Evolutionary conservation across 495 filamentous ascomycete genomes (phyloP), one percentile per base, ranked within the genome.

Genomic region (Penicillium samsonianum): DNA sequence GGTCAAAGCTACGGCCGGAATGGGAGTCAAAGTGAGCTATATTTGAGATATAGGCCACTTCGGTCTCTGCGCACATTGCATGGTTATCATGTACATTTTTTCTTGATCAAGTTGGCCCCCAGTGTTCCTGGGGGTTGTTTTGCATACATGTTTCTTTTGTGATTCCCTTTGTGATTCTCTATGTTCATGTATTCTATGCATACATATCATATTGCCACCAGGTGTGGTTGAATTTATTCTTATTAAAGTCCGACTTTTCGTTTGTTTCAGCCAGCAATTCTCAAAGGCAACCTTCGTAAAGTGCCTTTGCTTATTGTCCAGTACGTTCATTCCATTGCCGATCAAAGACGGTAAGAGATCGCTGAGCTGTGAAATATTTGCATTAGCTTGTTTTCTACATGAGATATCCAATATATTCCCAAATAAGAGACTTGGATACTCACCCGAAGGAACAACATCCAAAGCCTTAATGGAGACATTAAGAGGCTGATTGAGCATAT

Each of bases 21-120:
- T 98, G 93, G 94, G 95, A 1, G 90, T 96, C 50, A 98, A 97
- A 76, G 92, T 98, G 64, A 95, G 87, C 73, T 98, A 98, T 78
- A 94, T 98, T 53, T 96, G 59, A 70, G 55, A 61, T 61, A 59
- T 63, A 53, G 5, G 20, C 31, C 25, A 28, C 26, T 22, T 56
- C 16, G 53, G 23, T 35, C 38, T 60, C 30, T 16, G 22, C 25
- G 23, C 38, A 57, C 50, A 31, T 52, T 61, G 41, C 54, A 60
- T 61, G 49, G 46, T 51, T 52, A 44, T 52, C 35, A 47, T 64
- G 54, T 69, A 56, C 35, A 67, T 62, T 51, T 53, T 30, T 57
- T 61, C 46, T 50, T 57, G 23, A 31, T 10, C 30, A 50, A 17
- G 37, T 53, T 53, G 50, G 19, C 23, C 7, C 17, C 26, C 23